These are phyloP conservation scores for Iris macrosiphon DNA, from an alignment of 106 monocot species.

Conservation along the genomic window DNA sequence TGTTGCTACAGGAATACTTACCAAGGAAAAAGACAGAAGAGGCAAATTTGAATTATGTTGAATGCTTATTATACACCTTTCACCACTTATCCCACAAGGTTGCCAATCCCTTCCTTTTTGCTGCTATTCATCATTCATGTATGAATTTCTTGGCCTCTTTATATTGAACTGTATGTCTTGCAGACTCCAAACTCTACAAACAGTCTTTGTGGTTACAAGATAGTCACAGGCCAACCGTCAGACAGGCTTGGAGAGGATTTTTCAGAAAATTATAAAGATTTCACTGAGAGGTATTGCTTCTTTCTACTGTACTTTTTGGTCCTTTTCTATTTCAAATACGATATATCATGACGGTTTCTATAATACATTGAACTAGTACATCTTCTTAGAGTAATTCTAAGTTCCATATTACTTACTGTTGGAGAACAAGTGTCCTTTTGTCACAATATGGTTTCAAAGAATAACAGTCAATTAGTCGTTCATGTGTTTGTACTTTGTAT, in stretches of 20 bases:
- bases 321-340: no score
- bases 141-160: no score
- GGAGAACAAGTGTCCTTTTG: no score
- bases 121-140: no score
- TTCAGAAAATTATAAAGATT: constrained; percentile 78
- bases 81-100: constrained; percentile 91
- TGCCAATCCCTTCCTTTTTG: not conserved
- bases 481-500: no score
- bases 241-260: constrained; percentile 97
- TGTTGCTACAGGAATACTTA: constrained; percentile 61
- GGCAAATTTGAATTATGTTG: constrained; percentile 61
- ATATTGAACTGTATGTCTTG: constrained; percentile 14
- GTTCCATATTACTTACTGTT: no score
- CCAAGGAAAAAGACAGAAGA: constrained; percentile 70
- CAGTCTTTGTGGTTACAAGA: constrained; percentile 95
- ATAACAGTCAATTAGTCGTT: no score
- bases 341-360: no score
- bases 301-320: no score
- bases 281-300: constrained; percentile 64
- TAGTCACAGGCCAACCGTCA: constrained; percentile 94
- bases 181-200: constrained; percentile 94
- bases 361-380: no score
- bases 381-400: no score
- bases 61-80: constrained; percentile 80
- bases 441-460: no score